Conservation (phyloP, 805 yeast genomes). For the Yamadazyma sp. region DNA sequence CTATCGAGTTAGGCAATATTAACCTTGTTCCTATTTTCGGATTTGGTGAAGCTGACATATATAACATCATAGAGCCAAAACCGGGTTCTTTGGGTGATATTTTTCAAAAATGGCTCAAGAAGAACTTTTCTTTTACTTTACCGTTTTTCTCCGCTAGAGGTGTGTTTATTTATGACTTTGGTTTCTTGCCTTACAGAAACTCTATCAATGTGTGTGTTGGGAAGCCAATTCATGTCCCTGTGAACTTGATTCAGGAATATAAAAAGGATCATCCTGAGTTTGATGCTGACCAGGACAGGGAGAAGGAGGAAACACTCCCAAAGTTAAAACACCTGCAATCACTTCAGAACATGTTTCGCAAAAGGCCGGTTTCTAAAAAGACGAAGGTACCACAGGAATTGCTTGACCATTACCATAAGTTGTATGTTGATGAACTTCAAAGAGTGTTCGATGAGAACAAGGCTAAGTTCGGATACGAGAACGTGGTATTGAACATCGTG, state of each 20-base stretch:
- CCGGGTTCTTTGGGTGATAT: constrained; percentile 47
- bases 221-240: constrained; percentile 59
- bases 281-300: constrained; percentile 14
- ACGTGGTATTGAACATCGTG: constrained; percentile 47
- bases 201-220: constrained; percentile 79
- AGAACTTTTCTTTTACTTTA: constrained; percentile 73
- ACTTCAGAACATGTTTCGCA: constrained; percentile 27
- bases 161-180: constrained; percentile 87
- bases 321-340: constrained; percentile 7
- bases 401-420: constrained; percentile 67
- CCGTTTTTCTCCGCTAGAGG: constrained; percentile 94
- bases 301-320: constrained; percentile 1
- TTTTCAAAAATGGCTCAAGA: constrained; percentile 73
- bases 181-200: constrained; percentile 81
- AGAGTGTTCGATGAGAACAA: constrained; percentile 68
- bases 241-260: constrained; percentile 32
- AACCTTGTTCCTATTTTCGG: constrained; percentile 83
- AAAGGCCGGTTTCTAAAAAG: constrained; percentile 18
- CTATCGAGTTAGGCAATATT: constrained; percentile 75
- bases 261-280: constrained; percentile 30
- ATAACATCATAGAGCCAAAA: constrained; percentile 42
- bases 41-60: constrained; percentile 80
- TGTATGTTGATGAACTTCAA: constrained; percentile 64
- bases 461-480: constrained; percentile 50
- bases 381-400: constrained; percentile 38